Evolutionary conservation across 108 stramenopile genomes (phyloP).

Genomic region (Tribonema minus): DNA sequence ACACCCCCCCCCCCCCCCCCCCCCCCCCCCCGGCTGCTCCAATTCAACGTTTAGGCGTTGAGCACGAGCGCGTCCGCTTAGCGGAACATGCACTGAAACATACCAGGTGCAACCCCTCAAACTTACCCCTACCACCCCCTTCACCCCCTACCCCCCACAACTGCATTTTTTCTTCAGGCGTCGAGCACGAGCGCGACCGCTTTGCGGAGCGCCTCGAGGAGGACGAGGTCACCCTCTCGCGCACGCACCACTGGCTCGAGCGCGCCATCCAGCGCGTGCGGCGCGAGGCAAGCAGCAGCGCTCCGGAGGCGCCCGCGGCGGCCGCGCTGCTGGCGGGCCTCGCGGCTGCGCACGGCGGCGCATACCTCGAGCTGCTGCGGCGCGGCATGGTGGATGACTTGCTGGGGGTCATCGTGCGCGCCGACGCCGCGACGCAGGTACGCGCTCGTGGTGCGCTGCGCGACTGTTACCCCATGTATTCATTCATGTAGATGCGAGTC

Average conservation of each 20-base stretch:
- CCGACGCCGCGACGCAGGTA: background rate
- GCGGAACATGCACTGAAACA: no score
- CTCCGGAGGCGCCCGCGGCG: background rate
- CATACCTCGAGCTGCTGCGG: constrained; percentile 41
- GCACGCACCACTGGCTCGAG: constrained; percentile 42
- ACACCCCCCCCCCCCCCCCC: no score
- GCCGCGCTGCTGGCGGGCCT: constrained; percentile 12
- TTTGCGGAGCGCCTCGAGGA: constrained; percentile 38
- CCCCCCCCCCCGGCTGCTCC: no score
- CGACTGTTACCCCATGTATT: no score
- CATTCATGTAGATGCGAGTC: no score
- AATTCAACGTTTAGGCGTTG: no score
- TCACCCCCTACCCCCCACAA: no score
- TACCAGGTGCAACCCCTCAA: no score
- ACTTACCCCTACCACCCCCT: no score
- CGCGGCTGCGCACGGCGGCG: constrained; percentile 21
- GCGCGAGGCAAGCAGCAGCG: background rate
- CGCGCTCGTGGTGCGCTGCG: no score
- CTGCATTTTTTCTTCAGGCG: no score
- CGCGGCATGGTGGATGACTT: constrained; percentile 38
- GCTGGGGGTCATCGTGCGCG: background rate
- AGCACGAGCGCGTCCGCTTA: no score
- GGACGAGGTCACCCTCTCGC: constrained; percentile 26
- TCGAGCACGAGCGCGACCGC: constrained; percentile 44
- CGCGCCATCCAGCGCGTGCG: constrained; percentile 25